These are phyloP conservation scores for Calophaca sinica DNA, from an alignment of 306 rosid species.

Conservation along the genomic window DNA sequence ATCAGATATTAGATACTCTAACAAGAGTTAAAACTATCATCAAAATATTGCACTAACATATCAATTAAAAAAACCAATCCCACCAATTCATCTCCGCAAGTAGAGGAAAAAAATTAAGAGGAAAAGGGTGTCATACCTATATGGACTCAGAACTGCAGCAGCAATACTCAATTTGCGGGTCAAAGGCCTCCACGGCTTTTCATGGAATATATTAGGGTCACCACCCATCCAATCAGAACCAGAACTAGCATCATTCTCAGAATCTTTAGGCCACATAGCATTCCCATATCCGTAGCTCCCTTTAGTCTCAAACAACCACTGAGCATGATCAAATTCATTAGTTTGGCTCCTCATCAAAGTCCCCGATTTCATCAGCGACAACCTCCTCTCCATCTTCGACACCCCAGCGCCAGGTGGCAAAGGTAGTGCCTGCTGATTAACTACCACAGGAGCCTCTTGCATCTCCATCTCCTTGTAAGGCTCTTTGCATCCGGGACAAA, in stretches of 20 bases:
- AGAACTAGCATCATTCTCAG: conserved; percentile 48
- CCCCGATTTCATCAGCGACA: conserved; percentile 64
- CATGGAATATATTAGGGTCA: conserved; percentile 60
- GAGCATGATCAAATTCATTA: conserved; percentile 63
- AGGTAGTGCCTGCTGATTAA: conserved; percentile 35
- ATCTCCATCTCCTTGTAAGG: conserved; percentile 52
- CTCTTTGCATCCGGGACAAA: conserved; percentile 69
- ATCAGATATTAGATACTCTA: conserved; percentile 10
- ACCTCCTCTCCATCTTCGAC: conserved; percentile 66
- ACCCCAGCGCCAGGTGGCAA: conserved; percentile 46
- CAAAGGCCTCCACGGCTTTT: conserved; percentile 70
- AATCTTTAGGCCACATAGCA: conserved; percentile 76
- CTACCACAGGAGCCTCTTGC: conserved; percentile 24
- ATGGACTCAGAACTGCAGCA: conserved; percentile 75
- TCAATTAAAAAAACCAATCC: not conserved
- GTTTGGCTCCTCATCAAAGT: conserved; percentile 49
- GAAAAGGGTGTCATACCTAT: conserved; percentile 55
- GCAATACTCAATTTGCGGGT: conserved; percentile 65
- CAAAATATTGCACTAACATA: not conserved
- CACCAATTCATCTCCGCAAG: not conserved
- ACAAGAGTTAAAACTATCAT: conserved; percentile 23
- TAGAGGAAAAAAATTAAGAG: not conserved
- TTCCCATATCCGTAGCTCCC: conserved; percentile 81
- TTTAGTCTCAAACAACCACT: conserved; percentile 72
- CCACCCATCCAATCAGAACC: conserved; percentile 64